Evolutionary conservation across 768 basidiomycete species (phyloP).

Genomic region (Trametes gibbosa): DNA sequence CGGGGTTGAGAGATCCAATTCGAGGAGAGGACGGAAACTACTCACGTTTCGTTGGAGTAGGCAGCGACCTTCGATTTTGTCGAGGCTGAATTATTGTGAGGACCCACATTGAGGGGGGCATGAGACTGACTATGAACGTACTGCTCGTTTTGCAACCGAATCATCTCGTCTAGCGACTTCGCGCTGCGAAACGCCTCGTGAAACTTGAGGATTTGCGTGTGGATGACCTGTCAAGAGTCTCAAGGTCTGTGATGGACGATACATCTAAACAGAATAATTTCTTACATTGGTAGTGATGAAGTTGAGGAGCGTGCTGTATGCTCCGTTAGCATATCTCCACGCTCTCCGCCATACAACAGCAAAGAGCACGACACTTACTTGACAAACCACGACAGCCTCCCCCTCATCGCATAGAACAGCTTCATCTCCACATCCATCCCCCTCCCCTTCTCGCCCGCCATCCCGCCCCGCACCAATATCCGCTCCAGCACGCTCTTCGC

Average conservation of each 20-base stretch:
- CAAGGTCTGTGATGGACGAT: not conserved
- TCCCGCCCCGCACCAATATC: constrained; percentile 60
- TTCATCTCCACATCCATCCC: constrained; percentile 47
- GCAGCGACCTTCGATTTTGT: constrained; percentile 58
- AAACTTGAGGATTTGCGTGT: constrained; percentile 58
- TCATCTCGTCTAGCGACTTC: constrained; percentile 74
- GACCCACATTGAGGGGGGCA: not conserved
- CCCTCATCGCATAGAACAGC: constrained; percentile 72
- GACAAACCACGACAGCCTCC: constrained; percentile 79
- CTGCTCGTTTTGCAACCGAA: constrained; percentile 67
- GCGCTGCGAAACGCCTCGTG: constrained; percentile 52
- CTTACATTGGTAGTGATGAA: constrained; percentile 74
- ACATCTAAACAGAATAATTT: not conserved
- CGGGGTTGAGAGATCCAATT: not conserved
- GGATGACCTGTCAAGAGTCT: constrained; percentile 53
- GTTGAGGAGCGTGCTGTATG: constrained; percentile 55
- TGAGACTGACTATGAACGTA: constrained; percentile 33
- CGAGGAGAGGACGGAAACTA: constrained; percentile 19
- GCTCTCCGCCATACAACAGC: not conserved
- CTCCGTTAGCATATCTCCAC: not conserved
- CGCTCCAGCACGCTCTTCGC: constrained; percentile 71
- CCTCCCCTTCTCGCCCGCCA: constrained; percentile 25
- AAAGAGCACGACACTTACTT: constrained; percentile 52
- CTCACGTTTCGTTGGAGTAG: constrained; percentile 59
- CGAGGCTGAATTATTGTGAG: constrained; percentile 42